Percentiles rank a stretch among this genome's conserved stretches.
phyloP scores from a whole-genome alignment of 2,329 filamentous ascomycete species.

The Claviceps paspali region DNA sequence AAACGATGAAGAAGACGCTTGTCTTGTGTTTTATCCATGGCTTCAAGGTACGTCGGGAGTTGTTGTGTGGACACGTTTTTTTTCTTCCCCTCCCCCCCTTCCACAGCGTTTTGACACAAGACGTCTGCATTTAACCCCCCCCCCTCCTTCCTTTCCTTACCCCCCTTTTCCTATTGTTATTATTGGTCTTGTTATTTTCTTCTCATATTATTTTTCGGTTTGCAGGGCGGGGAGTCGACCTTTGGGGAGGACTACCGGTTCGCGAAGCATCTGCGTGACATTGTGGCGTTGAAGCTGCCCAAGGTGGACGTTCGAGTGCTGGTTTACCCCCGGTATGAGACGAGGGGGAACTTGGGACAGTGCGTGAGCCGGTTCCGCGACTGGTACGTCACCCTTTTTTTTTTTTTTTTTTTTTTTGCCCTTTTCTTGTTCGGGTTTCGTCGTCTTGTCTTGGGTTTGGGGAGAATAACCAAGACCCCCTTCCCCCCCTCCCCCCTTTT shows the following conservation, averaged over 20 bases:
- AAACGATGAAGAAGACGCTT: constrained; percentile 52
- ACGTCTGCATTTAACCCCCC: too few species aligned
- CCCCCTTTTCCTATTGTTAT: too few species aligned
- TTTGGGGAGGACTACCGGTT: constrained; percentile 53
- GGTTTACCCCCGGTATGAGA: constrained; percentile 72
- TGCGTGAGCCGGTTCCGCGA: constrained; percentile 61
- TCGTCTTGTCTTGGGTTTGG: too few species aligned
- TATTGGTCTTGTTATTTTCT: too few species aligned
- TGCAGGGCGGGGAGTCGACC: constrained; percentile 59
- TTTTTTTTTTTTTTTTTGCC: too few species aligned
- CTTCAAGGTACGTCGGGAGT: constrained; percentile 59
- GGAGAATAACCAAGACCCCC: too few species aligned
- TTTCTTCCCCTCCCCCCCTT: too few species aligned
- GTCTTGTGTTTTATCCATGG: constrained; percentile 76
- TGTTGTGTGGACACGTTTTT: too few species aligned
- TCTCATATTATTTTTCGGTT: too few species aligned
- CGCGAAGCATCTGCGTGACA: constrained; percentile 52
- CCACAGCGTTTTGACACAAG: too few species aligned
- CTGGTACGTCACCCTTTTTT: constrained; percentile 35
- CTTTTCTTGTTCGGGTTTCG: too few species aligned
- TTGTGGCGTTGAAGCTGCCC: constrained; percentile 51
- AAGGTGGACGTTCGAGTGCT: constrained; percentile 51
- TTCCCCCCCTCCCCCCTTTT: not conserved
- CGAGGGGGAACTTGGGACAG: constrained; percentile 57
- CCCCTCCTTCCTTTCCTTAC: too few species aligned